These are phyloP conservation scores for Monotropa hypopitys DNA, from an alignment of 179 eudicot genomes.

Conservation along the genomic window DNA sequence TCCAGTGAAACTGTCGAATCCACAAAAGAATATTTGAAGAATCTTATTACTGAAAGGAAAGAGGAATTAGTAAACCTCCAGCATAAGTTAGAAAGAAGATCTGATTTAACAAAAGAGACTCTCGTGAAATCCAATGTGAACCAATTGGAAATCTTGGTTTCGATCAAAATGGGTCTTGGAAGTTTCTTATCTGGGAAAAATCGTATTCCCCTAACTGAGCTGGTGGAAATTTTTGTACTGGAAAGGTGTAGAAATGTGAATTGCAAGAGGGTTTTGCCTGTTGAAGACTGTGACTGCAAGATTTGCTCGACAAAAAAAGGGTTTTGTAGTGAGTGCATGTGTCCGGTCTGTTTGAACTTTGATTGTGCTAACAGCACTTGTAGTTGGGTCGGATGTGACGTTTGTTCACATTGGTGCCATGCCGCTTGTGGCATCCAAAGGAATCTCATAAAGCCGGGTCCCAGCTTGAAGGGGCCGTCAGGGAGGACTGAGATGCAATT, in stretches of 20 bases:
- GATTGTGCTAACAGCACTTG: slow-evolving; percentile 79
- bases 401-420: slow-evolving; percentile 83
- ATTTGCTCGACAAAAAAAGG: slow-evolving; percentile 74
- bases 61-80: slow-evolving; percentile 45
- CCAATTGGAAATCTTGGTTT: slow-evolving; percentile 57
- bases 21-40: slow-evolving; percentile 49
- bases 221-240: slow-evolving; percentile 52
- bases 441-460: slow-evolving; percentile 60
- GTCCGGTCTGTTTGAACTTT: slow-evolving; percentile 59
- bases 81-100: slow-evolving; percentile 39
- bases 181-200: slow-evolving; percentile 37
- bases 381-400: slow-evolving; percentile 89
- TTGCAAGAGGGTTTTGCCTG: slow-evolving; percentile 56
- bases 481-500: slow-evolving; percentile 69
- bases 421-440: slow-evolving; percentile 61
- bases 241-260: slow-evolving; percentile 59
- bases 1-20: slow-evolving; percentile 48
- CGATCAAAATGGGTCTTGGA: slow-evolving; percentile 53
- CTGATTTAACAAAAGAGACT: slow-evolving; percentile 47
- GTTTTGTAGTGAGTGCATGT: slow-evolving; percentile 84
- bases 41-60: slow-evolving; percentile 31
- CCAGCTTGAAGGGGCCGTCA: slow-evolving; percentile 39
- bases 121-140: slow-evolving; percentile 41
- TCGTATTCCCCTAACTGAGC: slow-evolving; percentile 29
- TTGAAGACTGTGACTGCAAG: slow-evolving; percentile 84